Evolutionary conservation across 2,329 filamentous ascomycete genomes (phyloP).

Genomic region (Clonostachys rosea): DNA sequence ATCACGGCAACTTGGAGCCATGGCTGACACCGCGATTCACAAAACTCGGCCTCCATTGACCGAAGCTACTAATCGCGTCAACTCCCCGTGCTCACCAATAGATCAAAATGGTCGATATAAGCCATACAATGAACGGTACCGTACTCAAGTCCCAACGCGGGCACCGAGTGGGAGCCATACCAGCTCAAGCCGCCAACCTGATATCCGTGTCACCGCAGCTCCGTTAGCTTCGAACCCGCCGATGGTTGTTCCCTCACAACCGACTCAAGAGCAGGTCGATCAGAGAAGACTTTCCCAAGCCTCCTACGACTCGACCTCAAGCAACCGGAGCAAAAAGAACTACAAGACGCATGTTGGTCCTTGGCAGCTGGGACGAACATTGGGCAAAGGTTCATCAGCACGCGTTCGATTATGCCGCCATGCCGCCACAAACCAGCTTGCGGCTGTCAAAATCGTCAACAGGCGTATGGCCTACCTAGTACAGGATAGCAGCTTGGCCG

Average conservation of each 20-base stretch:
- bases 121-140: conserved; percentile 13
- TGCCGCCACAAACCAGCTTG: conserved; percentile 69
- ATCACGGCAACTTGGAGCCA: conserved; percentile 6
- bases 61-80: conserved; percentile 42
- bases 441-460: conserved; percentile 93
- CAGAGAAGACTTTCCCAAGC: conserved; percentile 31
- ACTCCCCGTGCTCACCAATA: conserved; percentile 24
- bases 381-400: conserved; percentile 87
- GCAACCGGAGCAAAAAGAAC: conserved; percentile 30
- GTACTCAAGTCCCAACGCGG: neutral
- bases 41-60: conserved; percentile 33
- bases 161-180: neutral
- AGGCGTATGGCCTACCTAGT: conserved; percentile 76
- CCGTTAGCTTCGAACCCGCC: conserved; percentile 8
- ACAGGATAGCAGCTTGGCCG: conserved; percentile 80
- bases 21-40: conserved; percentile 23
- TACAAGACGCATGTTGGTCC: conserved; percentile 80
- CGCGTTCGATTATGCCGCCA: conserved; percentile 84
- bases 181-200: neutral
- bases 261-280: conserved; percentile 22
- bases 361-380: conserved; percentile 85
- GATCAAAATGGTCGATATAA: conserved; percentile 20
- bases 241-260: conserved; percentile 13
- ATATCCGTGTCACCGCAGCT: neutral
- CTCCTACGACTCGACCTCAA: conserved; percentile 33